These are phyloP conservation scores for Ceratocystis colombiana DNA, from an alignment of 2,329 filamentous ascomycete species.

Conservation along the genomic window DNA sequence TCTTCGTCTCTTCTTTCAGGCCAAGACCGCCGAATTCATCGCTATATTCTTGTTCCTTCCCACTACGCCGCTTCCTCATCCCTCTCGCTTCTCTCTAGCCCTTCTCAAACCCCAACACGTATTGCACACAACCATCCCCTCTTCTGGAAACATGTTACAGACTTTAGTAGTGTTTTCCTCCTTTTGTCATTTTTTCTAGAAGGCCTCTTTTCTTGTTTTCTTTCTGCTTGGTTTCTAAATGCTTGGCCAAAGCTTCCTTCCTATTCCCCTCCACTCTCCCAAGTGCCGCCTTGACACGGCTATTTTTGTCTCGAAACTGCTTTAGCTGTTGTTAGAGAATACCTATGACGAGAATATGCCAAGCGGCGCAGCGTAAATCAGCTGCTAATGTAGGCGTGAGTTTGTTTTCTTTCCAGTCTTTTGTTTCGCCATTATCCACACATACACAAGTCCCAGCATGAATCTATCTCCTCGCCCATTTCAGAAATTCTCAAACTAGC, in stretches of 20 bases:
- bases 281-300: neutral
- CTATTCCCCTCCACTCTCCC: neutral
- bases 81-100: too few relatives aligned
- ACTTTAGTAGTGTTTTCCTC: too few relatives aligned
- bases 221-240: neutral
- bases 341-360: neutral
- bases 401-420: neutral
- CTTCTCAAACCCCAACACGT: too few relatives aligned
- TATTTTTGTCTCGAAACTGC: constrained; percentile 3
- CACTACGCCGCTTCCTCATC: too few relatives aligned
- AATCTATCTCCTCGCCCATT: neutral
- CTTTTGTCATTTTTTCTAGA: too few relatives aligned
- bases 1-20: too few relatives aligned
- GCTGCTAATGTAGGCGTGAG: too few relatives aligned
- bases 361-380: neutral
- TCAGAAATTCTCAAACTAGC: neutral
- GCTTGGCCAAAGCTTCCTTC: neutral
- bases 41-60: too few relatives aligned
- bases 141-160: constrained; percentile 1
- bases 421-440: neutral
- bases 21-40: too few relatives aligned
- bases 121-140: neutral
- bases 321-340: neutral
- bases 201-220: neutral
- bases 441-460: neutral